Conservation (phyloP, 345 rosid genomes). For the Populus simonii region DNA sequence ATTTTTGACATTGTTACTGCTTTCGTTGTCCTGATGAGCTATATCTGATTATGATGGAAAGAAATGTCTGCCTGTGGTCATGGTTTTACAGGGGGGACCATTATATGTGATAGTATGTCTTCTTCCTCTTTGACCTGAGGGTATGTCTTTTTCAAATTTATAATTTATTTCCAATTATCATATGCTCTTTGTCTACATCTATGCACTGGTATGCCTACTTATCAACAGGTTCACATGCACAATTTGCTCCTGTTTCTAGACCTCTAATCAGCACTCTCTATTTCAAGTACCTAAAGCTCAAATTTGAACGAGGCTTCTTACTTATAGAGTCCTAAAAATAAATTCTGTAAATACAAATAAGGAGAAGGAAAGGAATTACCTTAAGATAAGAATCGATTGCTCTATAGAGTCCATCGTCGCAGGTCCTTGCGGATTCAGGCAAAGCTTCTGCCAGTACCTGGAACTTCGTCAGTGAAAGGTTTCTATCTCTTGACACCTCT, state of each 20-base stretch:
- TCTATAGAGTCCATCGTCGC: conserved; percentile 96
- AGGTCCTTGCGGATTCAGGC: conserved; percentile 92
- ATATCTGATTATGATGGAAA: conserved; percentile 1
- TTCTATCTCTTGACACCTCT: conserved; percentile 91
- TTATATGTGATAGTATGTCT: neutral
- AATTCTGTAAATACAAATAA: neutral
- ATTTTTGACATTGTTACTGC: neutral
- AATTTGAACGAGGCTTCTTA: neutral
- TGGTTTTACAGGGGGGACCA: neutral
- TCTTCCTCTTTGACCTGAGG: neutral
- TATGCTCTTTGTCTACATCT: neutral
- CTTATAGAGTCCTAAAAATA: neutral
- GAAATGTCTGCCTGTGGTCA: neutral
- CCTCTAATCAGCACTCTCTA: neutral
- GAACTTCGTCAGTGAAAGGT: conserved; percentile 79
- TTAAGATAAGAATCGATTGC: conserved; percentile 89
- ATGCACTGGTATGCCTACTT: neutral
- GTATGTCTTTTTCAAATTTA: neutral
- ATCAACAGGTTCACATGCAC: neutral
- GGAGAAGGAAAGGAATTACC: conserved; percentile 17
- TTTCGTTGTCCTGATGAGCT: neutral
- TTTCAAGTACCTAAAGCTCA: neutral
- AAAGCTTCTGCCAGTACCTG: conserved; percentile 94
- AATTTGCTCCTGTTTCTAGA: neutral
- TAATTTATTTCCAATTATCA: neutral